Conservation (phyloP, 106 monocot genomes). For the Triglochin maritima region DNA sequence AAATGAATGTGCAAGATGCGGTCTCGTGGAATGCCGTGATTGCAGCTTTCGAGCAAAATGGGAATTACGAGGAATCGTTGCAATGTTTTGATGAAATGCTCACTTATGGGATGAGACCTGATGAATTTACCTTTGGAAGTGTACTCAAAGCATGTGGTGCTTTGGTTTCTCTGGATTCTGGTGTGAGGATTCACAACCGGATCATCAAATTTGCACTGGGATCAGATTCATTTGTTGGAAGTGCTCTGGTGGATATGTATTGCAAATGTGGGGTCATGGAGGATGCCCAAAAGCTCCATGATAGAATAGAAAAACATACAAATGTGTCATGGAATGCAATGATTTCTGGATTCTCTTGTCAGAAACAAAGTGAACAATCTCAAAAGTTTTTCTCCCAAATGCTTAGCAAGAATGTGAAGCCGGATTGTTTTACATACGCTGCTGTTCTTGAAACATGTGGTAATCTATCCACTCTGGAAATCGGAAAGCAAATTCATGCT, state of each 20-base stretch:
- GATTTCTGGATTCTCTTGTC: conserved; percentile 65
- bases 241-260: conserved; percentile 84
- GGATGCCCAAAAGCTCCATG: conserved; percentile 60
- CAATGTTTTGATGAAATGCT: conserved; percentile 56
- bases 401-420: conserved; percentile 44
- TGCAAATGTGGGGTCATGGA: conserved; percentile 63
- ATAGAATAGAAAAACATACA: conserved; percentile 26
- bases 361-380: conserved; percentile 65
- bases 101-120: conserved; percentile 43
- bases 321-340: conserved; percentile 84
- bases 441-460: conserved; percentile 80
- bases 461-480: conserved; percentile 37
- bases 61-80: conserved; percentile 45
- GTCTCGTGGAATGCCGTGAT: conserved; percentile 86
- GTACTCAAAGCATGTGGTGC: conserved; percentile 84
- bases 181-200: conserved; percentile 46
- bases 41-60: conserved; percentile 78
- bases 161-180: conserved; percentile 36
- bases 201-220: conserved; percentile 67
- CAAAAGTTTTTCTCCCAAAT: conserved; percentile 56
- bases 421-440: conserved; percentile 82
- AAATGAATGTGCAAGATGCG: conserved; percentile 45
- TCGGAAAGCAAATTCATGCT: conserved; percentile 82
- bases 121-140: conserved; percentile 91
- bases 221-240: conserved; percentile 50